A percentile compares a stretch with the other conserved stretches of the same genome.
Conservation (phyloP, 345 rosid species). For the Eucalyptus shirleyi region DNA sequence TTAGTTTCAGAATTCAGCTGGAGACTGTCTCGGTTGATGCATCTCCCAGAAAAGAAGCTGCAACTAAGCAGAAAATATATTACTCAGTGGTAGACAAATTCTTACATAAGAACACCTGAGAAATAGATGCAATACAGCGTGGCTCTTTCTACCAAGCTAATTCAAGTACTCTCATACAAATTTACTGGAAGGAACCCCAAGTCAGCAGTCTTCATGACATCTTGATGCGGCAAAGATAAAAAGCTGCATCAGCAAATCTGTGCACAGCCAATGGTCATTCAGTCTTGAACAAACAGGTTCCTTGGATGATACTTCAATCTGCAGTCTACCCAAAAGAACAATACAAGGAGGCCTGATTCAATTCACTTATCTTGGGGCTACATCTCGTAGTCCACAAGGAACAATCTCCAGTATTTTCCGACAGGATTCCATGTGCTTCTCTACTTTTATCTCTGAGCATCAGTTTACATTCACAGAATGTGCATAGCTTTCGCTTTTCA, state of each 20-base stretch:
- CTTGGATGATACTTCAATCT: not conserved
- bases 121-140: not conserved
- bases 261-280: not conserved
- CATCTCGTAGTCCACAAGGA: not conserved
- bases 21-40: not conserved
- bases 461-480: not conserved
- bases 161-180: not conserved
- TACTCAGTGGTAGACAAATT: not conserved
- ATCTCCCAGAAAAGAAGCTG: not conserved
- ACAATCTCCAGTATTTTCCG: not conserved
- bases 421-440: not conserved
- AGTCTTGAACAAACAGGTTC: not conserved
- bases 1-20: not conserved
- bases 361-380: not conserved
- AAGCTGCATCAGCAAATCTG: not conserved
- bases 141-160: not conserved
- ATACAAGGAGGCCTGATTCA: not conserved
- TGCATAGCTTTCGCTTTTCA: not conserved
- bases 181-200: not conserved
- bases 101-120: not conserved
- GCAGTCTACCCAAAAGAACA: not conserved
- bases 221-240: not conserved
- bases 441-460: not conserved
- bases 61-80: not conserved
- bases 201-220: not conserved